Percentiles rank a stretch among this genome's conserved stretches.
These are phyloP conservation scores for Jimgerdemannia lactiflua DNA, from an alignment of 192 early-diverging fungal species.

Conservation along the genomic window DNA sequence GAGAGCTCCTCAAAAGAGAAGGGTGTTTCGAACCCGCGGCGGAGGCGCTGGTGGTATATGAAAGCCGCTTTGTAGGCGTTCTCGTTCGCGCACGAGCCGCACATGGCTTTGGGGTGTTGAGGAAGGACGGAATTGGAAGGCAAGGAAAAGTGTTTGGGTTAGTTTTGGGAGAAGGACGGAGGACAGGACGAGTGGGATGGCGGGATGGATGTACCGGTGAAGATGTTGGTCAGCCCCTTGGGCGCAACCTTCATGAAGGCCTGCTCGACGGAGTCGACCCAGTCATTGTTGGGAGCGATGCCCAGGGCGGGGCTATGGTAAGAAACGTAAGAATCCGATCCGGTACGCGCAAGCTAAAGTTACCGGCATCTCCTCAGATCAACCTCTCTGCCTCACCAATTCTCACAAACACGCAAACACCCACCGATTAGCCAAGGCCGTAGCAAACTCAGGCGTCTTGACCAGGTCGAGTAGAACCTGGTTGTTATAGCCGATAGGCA, in stretches of 20 bases:
- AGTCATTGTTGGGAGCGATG: conserved; percentile 60
- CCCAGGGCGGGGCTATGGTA: conserved; percentile 50
- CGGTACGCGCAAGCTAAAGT: too few species aligned
- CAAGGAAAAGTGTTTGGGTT: background rate
- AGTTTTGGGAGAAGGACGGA: background rate
- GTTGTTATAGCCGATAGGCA: conserved; percentile 75
- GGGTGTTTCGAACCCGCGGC: conserved; percentile 34
- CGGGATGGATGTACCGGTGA: conserved; percentile 31
- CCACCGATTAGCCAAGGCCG: conserved; percentile 59
- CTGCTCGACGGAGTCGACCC: conserved; percentile 55
- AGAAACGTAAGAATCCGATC: too few species aligned
- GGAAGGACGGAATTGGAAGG: background rate
- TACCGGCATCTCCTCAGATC: too few species aligned
- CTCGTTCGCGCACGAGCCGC: conserved; percentile 75
- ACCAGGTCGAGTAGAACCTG: conserved; percentile 49
- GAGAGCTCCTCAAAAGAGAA: conserved; percentile 40
- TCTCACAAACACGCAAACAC: background rate
- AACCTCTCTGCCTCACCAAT: too few species aligned
- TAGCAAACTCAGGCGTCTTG: conserved; percentile 52
- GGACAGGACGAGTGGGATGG: background rate
- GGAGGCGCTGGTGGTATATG: conserved; percentile 56
- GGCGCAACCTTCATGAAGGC: conserved; percentile 68
- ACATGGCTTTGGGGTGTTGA: conserved; percentile 37
- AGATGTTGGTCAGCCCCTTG: conserved; percentile 63
- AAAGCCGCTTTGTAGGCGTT: conserved; percentile 74